These are phyloP conservation scores for Tubosaeta sp. DNA, from an alignment of 768 basidiomycete genomes.

Conservation along the genomic window DNA sequence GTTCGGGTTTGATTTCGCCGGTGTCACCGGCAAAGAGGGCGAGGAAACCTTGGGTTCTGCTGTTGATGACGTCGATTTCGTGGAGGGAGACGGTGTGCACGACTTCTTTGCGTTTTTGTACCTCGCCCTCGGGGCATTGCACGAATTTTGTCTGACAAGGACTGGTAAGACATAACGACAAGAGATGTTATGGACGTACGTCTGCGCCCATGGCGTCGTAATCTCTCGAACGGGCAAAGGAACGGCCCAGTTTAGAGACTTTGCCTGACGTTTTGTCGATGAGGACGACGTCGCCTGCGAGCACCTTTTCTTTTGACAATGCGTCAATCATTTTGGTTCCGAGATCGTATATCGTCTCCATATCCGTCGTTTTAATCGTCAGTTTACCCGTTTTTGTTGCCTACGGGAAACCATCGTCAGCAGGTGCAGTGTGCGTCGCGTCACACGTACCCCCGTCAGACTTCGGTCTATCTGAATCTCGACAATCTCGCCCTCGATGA, in stretches of 20 bases:
- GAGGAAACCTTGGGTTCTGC: slow-evolving; percentile 96
- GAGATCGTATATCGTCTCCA: slow-evolving; percentile 99
- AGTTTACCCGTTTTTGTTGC: slow-evolving; percentile 97
- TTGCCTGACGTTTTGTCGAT: slow-evolving; percentile 98
- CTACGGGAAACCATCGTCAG: slow-evolving; percentile 36
- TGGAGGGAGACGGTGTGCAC: slow-evolving; percentile 97
- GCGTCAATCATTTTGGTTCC: slow-evolving; percentile 99
- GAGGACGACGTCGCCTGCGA: slow-evolving; percentile 90
- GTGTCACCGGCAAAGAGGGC: slow-evolving; percentile 95
- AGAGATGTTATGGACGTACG: slow-evolving; percentile 44
- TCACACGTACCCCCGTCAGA: slow-evolving; percentile 75
- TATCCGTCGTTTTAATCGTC: slow-evolving; percentile 97
- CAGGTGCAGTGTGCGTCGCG: neutral
- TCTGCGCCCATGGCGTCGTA: slow-evolving; percentile 99
- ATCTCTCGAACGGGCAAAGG: slow-evolving; percentile 94
- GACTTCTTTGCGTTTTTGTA: slow-evolving; percentile 96
- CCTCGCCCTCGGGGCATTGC: slow-evolving; percentile 95
- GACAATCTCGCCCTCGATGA: slow-evolving; percentile 97
- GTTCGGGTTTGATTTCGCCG: slow-evolving; percentile 96
- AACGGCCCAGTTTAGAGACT: slow-evolving; percentile 92
- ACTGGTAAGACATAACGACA: neutral
- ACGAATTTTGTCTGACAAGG: slow-evolving; percentile 86
- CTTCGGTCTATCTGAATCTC: slow-evolving; percentile 98
- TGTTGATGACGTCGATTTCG: slow-evolving; percentile 99
- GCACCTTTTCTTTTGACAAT: slow-evolving; percentile 93